A percentile compares a stretch with the other conserved stretches of the same genome.
Evolutionary conservation across 441 rosid genomes (phyloP).

Genomic region (Erodium chrysanthum): DNA sequence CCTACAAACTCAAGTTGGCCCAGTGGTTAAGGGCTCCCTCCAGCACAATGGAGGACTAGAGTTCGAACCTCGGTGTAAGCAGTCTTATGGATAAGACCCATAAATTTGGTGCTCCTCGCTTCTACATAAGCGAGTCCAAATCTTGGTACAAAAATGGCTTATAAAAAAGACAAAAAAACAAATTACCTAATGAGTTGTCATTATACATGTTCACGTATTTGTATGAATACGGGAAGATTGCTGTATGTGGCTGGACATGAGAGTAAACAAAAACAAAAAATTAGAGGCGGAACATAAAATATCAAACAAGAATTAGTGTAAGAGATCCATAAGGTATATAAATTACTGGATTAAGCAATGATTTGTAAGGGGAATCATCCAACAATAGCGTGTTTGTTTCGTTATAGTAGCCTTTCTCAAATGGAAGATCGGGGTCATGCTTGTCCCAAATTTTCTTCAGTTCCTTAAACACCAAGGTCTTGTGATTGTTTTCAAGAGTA

Average conservation of each 20-base stretch:
- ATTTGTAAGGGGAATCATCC: constrained; percentile 86
- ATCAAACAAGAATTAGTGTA: not conserved
- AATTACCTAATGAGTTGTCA: constrained; percentile 59
- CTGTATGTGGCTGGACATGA: constrained; percentile 47
- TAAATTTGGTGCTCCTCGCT: no score
- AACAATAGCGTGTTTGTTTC: constrained; percentile 66
- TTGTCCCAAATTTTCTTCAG: constrained; percentile 64
- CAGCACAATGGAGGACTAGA: no score
- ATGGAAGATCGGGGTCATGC: constrained; percentile 48
- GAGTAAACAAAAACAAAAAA: constrained; percentile 12
- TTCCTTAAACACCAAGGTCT: constrained; percentile 62
- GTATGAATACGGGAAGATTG: constrained; percentile 68
- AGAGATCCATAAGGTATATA: constrained; percentile 10
- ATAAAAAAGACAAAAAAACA: not conserved
- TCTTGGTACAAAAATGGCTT: no score
- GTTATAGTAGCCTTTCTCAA: constrained; percentile 49
- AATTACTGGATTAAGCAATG: constrained; percentile 87
- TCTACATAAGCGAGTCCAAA: no score
- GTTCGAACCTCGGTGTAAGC: no score
- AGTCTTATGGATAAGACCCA: no score
- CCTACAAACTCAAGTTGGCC: no score
- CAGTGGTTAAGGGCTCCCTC: no score
- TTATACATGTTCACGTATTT: constrained; percentile 24
- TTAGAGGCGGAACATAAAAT: not conserved
- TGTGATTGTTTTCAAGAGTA: constrained; percentile 55